These are phyloP conservation scores for Sporothrix protearum DNA, from an alignment of 2,329 filamentous ascomycete genomes.

Conservation along the genomic window DNA sequence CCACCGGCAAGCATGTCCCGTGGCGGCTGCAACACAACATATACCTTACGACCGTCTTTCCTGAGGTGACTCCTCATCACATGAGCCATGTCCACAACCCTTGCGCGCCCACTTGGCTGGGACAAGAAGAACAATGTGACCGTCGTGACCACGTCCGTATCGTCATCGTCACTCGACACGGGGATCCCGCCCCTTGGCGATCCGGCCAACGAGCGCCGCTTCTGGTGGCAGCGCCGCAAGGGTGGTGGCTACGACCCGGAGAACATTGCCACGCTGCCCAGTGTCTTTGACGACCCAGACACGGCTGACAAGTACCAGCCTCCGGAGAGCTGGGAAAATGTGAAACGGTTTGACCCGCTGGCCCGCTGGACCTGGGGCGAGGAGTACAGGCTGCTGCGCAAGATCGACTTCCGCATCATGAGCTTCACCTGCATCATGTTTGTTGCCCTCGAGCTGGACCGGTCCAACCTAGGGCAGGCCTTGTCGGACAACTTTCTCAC, in stretches of 20 bases:
- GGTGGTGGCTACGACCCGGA: constrained; percentile 32
- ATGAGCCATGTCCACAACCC: background rate
- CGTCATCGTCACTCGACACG: background rate
- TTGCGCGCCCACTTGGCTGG: background rate
- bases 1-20: background rate
- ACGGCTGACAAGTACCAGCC: constrained; percentile 38
- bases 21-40: background rate
- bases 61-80: background rate
- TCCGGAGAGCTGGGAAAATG: constrained; percentile 30
- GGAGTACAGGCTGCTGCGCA: constrained; percentile 41
- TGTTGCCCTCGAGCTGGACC: constrained; percentile 49
- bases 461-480: constrained; percentile 47
- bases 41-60: background rate
- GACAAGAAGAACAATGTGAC: background rate
- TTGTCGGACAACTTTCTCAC: constrained; percentile 47
- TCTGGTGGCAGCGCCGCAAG: constrained; percentile 34
- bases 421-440: constrained; percentile 49
- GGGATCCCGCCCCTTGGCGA: constrained; percentile 3
- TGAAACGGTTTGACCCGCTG: constrained; percentile 47
- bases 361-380: constrained; percentile 44
- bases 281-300: constrained; percentile 40
- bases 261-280: constrained; percentile 38
- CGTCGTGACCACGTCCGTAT: background rate
- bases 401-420: constrained; percentile 45
- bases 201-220: constrained; percentile 26